Evolutionary conservation across 106 monocot genomes (phyloP).

Genomic region (Apostasia ramifera): DNA sequence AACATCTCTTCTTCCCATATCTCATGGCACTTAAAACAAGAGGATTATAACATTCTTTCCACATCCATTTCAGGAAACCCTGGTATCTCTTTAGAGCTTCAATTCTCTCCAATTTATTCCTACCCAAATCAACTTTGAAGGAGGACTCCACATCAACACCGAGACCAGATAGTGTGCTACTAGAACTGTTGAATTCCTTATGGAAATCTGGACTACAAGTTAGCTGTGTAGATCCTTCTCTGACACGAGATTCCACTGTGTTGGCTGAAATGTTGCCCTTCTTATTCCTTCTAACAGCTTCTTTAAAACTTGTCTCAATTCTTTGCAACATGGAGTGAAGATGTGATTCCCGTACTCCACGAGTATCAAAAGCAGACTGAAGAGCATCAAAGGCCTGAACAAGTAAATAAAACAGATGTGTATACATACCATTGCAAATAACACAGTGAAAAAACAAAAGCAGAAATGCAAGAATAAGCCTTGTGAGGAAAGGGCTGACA

Average conservation of each 20-base stretch:
- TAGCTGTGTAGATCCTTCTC: slow-evolving; percentile 21
- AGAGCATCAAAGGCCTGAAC: slow-evolving; percentile 84
- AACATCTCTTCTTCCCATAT: slow-evolving; percentile 73
- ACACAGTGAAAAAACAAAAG: no score
- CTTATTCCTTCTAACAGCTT: slow-evolving; percentile 42
- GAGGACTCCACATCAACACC: slow-evolving; percentile 44
- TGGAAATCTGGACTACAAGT: slow-evolving; percentile 35
- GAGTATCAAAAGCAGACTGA: slow-evolving; percentile 68
- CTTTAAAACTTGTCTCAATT: slow-evolving; percentile 79
- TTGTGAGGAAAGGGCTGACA: no score
- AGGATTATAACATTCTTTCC: slow-evolving; percentile 59
- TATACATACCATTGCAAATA: no score
- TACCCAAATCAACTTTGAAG: slow-evolving; percentile 69
- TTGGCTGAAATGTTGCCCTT: slow-evolving; percentile 8
- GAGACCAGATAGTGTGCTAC: slow-evolving; percentile 30
- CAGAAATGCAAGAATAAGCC: no score
- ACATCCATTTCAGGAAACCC: slow-evolving; percentile 64
- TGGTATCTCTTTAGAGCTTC: slow-evolving; percentile 58
- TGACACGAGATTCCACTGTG: slow-evolving; percentile 8
- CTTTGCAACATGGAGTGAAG: slow-evolving; percentile 85
- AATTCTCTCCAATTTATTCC: slow-evolving; percentile 49
- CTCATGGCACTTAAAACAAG: slow-evolving; percentile 56
- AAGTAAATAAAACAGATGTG: background rate
- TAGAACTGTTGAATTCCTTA: slow-evolving; percentile 47
- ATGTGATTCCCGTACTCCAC: slow-evolving; percentile 89